phyloP scores from a whole-genome alignment of 2,329 filamentous ascomycete genomes.

The Neofusicoccum sp. region DNA sequence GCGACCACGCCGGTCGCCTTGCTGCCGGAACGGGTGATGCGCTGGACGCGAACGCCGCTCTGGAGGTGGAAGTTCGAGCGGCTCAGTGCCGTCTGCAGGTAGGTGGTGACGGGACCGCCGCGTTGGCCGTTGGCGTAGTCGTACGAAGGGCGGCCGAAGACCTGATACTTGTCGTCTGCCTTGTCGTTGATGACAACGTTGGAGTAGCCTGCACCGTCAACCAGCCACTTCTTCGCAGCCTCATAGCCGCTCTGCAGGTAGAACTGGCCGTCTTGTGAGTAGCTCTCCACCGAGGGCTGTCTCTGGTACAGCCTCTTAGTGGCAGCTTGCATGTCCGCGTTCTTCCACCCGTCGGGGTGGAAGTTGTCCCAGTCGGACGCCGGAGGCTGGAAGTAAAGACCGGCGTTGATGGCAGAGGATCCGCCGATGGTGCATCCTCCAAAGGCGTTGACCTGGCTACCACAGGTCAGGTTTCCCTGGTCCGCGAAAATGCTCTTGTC shows the following conservation, averaged over 20 bases:
- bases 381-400: conserved; percentile 57
- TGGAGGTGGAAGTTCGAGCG: conserved; percentile 34
- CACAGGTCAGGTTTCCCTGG: conserved; percentile 46
- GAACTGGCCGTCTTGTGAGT: conserved; percentile 49
- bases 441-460: conserved; percentile 46
- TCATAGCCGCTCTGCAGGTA: conserved; percentile 54
- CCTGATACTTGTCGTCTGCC: conserved; percentile 50
- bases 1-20: conserved; percentile 49
- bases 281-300: conserved; percentile 49
- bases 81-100: conserved; percentile 53
- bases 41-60: conserved; percentile 48
- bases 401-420: conserved; percentile 58
- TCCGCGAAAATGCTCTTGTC: conserved; percentile 54
- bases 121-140: conserved; percentile 54
- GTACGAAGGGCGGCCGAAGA: conserved; percentile 54
- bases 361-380: conserved; percentile 57
- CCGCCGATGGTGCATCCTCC: conserved; percentile 57
- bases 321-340: conserved; percentile 50
- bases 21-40: conserved; percentile 45
- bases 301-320: conserved; percentile 48
- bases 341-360: conserved; percentile 56
- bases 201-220: conserved; percentile 51
- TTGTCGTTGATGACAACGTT: conserved; percentile 52
- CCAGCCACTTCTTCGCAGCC: conserved; percentile 54
- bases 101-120: conserved; percentile 53